A percentile compares a stretch with the other conserved stretches of the same genome.
Evolutionary conservation across 164 flowering plant genomes (phyloP).

Genomic region (Amborella trichopoda): DNA sequence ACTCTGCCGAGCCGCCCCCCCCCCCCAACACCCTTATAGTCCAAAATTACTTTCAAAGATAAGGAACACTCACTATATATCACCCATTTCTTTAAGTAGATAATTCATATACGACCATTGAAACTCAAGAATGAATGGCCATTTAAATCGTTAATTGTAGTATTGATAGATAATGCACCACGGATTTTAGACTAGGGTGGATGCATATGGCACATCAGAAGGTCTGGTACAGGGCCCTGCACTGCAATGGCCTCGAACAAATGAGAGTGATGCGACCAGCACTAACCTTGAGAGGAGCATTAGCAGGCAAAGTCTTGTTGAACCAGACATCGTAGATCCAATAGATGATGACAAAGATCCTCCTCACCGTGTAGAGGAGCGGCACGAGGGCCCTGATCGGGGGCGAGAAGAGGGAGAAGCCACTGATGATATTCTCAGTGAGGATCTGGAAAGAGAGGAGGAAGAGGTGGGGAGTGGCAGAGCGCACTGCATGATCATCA

Average conservation of each 20-base stretch:
- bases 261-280: not conserved
- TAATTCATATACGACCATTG: too few species aligned
- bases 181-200: not conserved
- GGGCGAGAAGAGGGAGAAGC: slow-evolving; percentile 72
- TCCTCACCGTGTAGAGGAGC: slow-evolving; percentile 60
- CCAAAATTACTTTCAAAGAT: too few species aligned
- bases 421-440: slow-evolving; percentile 75
- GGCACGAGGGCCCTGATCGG: slow-evolving; percentile 90
- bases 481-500: slow-evolving; percentile 68
- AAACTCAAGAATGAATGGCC: not conserved
- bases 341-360: slow-evolving; percentile 64
- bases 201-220: not conserved
- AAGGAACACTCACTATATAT: too few species aligned
- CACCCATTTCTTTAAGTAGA: too few species aligned
- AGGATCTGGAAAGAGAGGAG: slow-evolving; percentile 80
- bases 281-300: slow-evolving; percentile 45
- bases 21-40: too few species aligned
- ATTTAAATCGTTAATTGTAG: not conserved
- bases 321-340: slow-evolving; percentile 78
- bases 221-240: not conserved
- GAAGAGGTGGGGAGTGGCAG: slow-evolving; percentile 82
- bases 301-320: slow-evolving; percentile 51
- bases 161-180: not conserved
- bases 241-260: not conserved
- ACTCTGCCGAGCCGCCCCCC: too few species aligned